Base-by-base conservation (phyloP, 306 rosid genomes). In the Quercus mongolica region DNA sequence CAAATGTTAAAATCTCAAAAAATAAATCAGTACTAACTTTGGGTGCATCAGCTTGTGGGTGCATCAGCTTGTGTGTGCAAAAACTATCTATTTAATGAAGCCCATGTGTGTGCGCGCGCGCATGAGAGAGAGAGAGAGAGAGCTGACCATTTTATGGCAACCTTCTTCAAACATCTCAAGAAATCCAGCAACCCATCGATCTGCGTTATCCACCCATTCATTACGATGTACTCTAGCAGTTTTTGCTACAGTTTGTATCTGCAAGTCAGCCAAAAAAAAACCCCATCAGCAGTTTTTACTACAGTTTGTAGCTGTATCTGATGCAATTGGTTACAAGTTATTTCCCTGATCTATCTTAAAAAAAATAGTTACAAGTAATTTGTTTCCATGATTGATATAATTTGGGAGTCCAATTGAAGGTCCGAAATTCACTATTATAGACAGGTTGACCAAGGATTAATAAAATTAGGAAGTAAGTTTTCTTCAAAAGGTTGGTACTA, bases 111-210 rank as follows among this genome's bases (percentile, higher is more conserved):
- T 7, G 69, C 4, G 23, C 5, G 5, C 21, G 12, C 33, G 46
- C 69, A 74, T 46, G 69, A 12, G 23, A 64, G 70, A 64, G 26
- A 67, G 6, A 33, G 26, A 67, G 21, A 19, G 15, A 10, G 79
- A 76, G 76, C 91, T 83, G 79, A 93, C 99, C 99, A 95, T 95
- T 86, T 95, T 95, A 74, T 95, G 99, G 85, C 97, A 95, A 71
- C 98, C 94, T 91, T 95, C 99, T 90, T 95, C 99, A 88, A 95
- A 95, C 99, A 95, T 91, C 89, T 95, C 99, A 72, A 95, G 87
- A 85, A 95, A 95, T 65, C 99, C 99, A 84, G 93, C 99, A 59
- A 95, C 99, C 98, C 86, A 89, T 33, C 99, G 98, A 85, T 95
- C 99, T 65, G 98, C 99, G 87, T 95, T 95, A 85, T 95, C 99